phyloP scores from a whole-genome alignment of 2,329 filamentous ascomycete species.

The Trichoderma koningiopsis region DNA sequence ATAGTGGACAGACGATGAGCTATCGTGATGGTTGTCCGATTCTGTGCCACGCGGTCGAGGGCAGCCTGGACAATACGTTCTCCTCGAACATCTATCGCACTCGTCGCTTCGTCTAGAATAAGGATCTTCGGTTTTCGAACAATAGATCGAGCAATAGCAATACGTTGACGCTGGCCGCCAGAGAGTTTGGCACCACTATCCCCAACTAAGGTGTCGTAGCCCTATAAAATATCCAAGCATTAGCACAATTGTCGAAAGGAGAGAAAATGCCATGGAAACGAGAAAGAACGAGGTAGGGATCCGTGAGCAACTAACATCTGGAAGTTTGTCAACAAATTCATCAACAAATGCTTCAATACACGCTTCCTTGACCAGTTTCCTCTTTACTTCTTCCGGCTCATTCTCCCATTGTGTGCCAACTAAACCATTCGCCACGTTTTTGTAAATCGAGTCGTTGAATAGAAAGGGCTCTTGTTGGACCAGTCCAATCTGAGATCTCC shows the following conservation, averaged over 20 bases:
- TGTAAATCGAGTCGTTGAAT: constrained; percentile 66
- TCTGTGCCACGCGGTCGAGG: constrained; percentile 61
- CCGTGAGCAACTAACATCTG: constrained; percentile 45
- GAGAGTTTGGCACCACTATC: constrained; percentile 77
- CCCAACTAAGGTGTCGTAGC: constrained; percentile 74
- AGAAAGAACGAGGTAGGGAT: constrained; percentile 1
- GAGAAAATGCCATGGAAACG: not conserved
- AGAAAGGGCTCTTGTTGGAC: constrained; percentile 70
- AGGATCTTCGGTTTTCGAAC: constrained; percentile 71
- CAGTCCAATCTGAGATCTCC: constrained; percentile 62
- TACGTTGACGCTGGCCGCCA: constrained; percentile 82
- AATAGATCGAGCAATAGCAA: constrained; percentile 76
- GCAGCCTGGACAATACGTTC: constrained; percentile 66
- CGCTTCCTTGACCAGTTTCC: constrained; percentile 62
- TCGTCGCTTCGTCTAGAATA: constrained; percentile 77
- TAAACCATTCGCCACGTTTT: constrained; percentile 64
- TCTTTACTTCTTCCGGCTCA: constrained; percentile 57
- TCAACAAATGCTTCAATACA: constrained; percentile 69
- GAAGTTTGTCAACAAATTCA: constrained; percentile 67
- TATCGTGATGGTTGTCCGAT: constrained; percentile 72
- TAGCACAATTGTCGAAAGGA: not conserved
- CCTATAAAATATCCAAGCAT: constrained; percentile 42
- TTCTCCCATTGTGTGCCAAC: constrained; percentile 55
- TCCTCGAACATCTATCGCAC: constrained; percentile 59
- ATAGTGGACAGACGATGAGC: constrained; percentile 76